Evolutionary conservation across 2,329 filamentous ascomycete species (phyloP), one percentile per base, ranked within the genome.

Genomic region (Neoarthrinium moseri): DNA sequence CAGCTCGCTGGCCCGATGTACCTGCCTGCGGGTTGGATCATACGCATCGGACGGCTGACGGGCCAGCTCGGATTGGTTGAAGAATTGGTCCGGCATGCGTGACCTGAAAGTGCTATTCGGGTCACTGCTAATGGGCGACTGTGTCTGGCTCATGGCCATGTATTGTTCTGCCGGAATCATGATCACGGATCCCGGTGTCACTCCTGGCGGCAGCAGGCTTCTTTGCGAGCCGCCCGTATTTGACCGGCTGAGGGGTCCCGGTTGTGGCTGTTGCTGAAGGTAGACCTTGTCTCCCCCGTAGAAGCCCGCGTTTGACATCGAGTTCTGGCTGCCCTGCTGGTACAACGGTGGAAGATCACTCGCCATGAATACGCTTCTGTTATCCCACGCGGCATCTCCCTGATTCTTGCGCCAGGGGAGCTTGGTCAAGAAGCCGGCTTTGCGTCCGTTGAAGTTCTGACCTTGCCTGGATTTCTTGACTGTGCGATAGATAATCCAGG

Each of bases 1-100:
- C 24, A 82, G 55, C 38, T 75, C 73, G 48, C 76, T 81, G 4
- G 64, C 58, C 6, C 72, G 68, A 24, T 72, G 69, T 3, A 62
- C 62, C 46, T 64, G 63, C 26, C 65, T 60, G 23, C 58, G 60
- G 4, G 56, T 41, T 12, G 65, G 60, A 17, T 66, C 61, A 48
- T 69, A 69, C 3, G 63, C 64, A 12, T 65, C 58, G 0, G 67
- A 63, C 0, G 65, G 63, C 43, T 66, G 62, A 18, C 64, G 66
- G 21, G 65, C 56, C 17, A 68, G 50, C 43, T 69, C 63, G 11
- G 66, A 64, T 47, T 68, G 70, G 51, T 66, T 69, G 49, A 66
- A 71, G 51, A 62, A 71, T 2, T 61, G 50, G 21, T 65, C 63
- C 0, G 66, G 61, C 57, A 67, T 62, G 10, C 62, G 62, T 8